Evolutionary conservation across 768 basidiomycete species (phyloP).

Genomic region (Multifurca ochricompacta): DNA sequence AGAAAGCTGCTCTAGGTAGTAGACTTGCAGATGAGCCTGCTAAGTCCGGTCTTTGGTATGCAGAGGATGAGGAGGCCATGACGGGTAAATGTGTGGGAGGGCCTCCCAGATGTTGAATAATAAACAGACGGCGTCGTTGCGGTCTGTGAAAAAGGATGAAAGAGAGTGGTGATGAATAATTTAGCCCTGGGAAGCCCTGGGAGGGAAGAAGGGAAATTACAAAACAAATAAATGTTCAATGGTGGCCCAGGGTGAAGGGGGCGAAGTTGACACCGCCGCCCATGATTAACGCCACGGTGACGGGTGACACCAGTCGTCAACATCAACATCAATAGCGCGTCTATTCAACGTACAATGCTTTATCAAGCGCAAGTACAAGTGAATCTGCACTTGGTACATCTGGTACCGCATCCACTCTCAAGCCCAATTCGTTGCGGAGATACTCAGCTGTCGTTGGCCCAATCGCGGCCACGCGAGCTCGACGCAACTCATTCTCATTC

Average conservation of each 20-base stretch:
- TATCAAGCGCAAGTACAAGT: conserved; percentile 33
- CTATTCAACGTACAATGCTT: too few relatives aligned
- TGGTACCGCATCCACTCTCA: conserved; percentile 50
- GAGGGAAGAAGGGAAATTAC: too few relatives aligned
- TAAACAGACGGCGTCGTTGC: too few relatives aligned
- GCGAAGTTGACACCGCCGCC: too few relatives aligned
- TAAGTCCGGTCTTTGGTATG: conserved; percentile 15
- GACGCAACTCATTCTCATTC: background rate
- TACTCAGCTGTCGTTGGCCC: conserved; percentile 58
- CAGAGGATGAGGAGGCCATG: background rate
- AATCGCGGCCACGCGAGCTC: conserved; percentile 45
- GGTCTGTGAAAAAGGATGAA: background rate
- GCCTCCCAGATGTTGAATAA: background rate
- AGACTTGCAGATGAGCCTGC: conserved; percentile 14
- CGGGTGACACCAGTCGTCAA: too few relatives aligned
- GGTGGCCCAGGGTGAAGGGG: too few relatives aligned
- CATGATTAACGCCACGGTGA: too few relatives aligned
- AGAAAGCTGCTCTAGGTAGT: background rate
- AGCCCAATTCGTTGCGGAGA: conserved; percentile 36
- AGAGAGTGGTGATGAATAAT: too few relatives aligned
- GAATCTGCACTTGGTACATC: conserved; percentile 49
- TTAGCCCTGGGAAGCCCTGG: too few relatives aligned
- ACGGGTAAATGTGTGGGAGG: background rate
- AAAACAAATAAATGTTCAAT: too few relatives aligned
- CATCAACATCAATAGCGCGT: too few relatives aligned